Percentiles rank a stretch among this genome's conserved stretches.
These are phyloP conservation scores for Prosopis cineraria DNA, from an alignment of 306 rosid species.

Conservation along the genomic window DNA sequence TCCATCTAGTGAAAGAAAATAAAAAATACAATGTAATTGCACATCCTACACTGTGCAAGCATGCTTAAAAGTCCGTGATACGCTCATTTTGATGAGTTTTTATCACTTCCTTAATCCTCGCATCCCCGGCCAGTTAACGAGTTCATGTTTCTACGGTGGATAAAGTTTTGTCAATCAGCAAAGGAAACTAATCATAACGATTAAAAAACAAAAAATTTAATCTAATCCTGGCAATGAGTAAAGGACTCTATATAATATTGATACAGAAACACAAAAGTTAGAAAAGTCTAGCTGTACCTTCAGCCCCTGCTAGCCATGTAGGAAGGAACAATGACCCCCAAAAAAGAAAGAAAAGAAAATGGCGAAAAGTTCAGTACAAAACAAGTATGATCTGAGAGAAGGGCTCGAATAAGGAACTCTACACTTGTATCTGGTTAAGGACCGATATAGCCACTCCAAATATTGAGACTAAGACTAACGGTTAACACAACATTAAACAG, in stretches of 20 bases:
- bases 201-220: background rate
- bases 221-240: background rate
- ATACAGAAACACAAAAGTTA: background rate
- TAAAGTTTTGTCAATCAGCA: slow-evolving; percentile 51
- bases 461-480: too few species aligned
- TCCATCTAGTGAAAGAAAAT: background rate
- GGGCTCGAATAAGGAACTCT: background rate
- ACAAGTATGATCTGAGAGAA: background rate
- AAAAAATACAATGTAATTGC: too few species aligned
- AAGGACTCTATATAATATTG: background rate
- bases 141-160: background rate
- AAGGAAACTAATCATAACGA: background rate
- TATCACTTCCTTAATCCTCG: too few species aligned
- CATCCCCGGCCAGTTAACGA: background rate
- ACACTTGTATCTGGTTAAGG: background rate
- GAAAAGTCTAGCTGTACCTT: too few species aligned
- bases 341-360: too few species aligned
- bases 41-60: too few species aligned
- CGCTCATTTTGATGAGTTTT: background rate
- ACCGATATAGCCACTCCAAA: too few species aligned
- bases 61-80: too few species aligned
- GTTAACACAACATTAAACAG: too few species aligned
- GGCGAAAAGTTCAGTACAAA: background rate
- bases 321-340: too few species aligned
- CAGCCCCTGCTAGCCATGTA: too few species aligned